phyloP scores from a whole-genome alignment of 768 basidiomycete species.

The Naganishia vaughanmartiniae region DNA sequence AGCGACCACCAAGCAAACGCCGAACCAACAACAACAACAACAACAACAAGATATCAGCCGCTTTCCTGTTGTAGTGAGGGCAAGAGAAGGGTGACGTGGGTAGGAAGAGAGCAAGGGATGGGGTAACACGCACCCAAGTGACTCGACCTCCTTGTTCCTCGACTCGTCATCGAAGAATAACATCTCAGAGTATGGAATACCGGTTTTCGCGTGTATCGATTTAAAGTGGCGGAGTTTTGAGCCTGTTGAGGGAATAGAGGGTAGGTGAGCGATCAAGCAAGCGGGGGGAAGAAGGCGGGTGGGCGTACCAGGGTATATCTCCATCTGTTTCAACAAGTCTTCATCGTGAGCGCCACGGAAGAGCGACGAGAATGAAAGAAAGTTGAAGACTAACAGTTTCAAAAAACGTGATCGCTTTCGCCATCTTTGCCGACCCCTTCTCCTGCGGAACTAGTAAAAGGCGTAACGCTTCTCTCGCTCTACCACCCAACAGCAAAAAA shows the following conservation, averaged over 20 bases:
- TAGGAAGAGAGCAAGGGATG: slow-evolving; percentile 16
- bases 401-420: slow-evolving; percentile 52
- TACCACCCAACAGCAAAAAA: slow-evolving; percentile 43
- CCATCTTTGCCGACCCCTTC: slow-evolving; percentile 36
- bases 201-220: slow-evolving; percentile 67
- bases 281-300: slow-evolving; percentile 55
- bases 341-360: neutral
- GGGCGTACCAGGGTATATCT: slow-evolving; percentile 52
- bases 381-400: slow-evolving; percentile 41
- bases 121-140: slow-evolving; percentile 52
- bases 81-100: neutral
- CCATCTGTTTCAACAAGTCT: slow-evolving; percentile 38
- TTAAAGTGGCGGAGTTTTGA: slow-evolving; percentile 81
- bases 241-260: slow-evolving; percentile 53
- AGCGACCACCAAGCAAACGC: too few species aligned
- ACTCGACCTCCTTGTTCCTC: slow-evolving; percentile 64
- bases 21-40: too few species aligned
- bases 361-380: neutral
- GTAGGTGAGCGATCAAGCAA: slow-evolving; percentile 52
- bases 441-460: slow-evolving; percentile 50
- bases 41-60: slow-evolving; percentile 22
- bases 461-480: slow-evolving; percentile 71
- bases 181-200: slow-evolving; percentile 77
- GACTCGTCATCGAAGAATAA: slow-evolving; percentile 70
- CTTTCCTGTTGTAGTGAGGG: too few species aligned